Evolutionary conservation across 805 yeast species (phyloP).

Genomic region (Yarrowia yakushimensis): DNA sequence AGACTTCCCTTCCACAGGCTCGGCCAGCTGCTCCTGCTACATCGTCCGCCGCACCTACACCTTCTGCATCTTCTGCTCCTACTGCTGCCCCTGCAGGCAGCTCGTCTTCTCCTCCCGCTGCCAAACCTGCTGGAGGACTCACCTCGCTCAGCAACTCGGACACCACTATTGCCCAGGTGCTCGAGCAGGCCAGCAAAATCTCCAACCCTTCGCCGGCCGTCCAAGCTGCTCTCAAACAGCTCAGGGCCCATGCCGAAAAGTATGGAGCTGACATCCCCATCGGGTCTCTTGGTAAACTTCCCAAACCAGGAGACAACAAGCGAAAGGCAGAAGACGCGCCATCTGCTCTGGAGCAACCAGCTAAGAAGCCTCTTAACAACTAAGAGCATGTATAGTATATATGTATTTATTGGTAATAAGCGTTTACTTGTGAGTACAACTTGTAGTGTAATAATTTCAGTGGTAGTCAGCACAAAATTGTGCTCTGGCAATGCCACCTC

Average conservation of each 20-base stretch:
- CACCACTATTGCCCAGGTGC: constrained; percentile 36
- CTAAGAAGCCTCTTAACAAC: constrained; percentile 9
- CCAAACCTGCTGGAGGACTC: constrained; percentile 4
- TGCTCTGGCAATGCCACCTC: too few relatives aligned
- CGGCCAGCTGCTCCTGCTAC: background rate
- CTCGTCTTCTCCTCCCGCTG: background rate
- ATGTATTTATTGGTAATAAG: constrained; percentile 18
- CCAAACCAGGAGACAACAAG: constrained; percentile 17
- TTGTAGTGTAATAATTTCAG: too few relatives aligned
- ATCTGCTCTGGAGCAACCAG: background rate
- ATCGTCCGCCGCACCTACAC: background rate
- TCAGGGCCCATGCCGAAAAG: constrained; percentile 35
- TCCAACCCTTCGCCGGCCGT: constrained; percentile 39
- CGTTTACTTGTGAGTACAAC: background rate
- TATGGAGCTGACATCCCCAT: constrained; percentile 26
- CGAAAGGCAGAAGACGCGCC: constrained; percentile 18
- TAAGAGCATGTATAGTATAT: constrained; percentile 17
- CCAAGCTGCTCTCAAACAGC: constrained; percentile 38
- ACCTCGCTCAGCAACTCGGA: constrained; percentile 17
- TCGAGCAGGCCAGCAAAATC: constrained; percentile 40
- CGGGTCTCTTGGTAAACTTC: constrained; percentile 20
- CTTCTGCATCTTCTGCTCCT: constrained; percentile 2
- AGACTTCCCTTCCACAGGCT: background rate
- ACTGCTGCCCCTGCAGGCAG: constrained; percentile 11
- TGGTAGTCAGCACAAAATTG: too few relatives aligned